Base-by-base conservation (phyloP, 2,329 filamentous ascomycete species). In the Pseudogymnoascus sp. region DNA sequence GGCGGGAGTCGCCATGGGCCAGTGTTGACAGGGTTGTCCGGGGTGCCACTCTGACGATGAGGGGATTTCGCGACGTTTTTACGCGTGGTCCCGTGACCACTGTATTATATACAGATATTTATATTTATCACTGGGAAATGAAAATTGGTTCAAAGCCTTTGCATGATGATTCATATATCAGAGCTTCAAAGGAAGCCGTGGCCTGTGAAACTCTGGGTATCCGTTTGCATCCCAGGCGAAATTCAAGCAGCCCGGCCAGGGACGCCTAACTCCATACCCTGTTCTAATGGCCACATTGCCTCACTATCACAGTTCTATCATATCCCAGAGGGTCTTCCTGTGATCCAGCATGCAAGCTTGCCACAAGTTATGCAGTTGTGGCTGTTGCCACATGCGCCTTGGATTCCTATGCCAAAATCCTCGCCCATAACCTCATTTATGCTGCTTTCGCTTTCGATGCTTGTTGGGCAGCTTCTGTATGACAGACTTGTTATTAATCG, bases 401-500 rank as follows among this genome's bases (percentile, higher is more conserved):
- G 34, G 28, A 19, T 57, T 31, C 48, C 25, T 34, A 13, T 34
- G n/a, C 48, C 48, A 19, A 54, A 57, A 34, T 25, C 11, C 34
- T 61, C 31, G 19, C 23, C 60, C 34, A n/a, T 36, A n/a, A 25
- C n/a, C 16, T 39, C 19, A 6, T 28, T 23, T 61, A 61, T 43
- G 60, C 34, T 11, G 60, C 60, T 34, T 79, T 79, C 62, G 76
- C 77, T 69, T 81, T 82, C 61, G 76, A 75, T 39, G 77, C 79
- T 69, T 81, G 79, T 67, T 81, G 79, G 57, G 79, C 78, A 62
- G 80, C 80, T 70, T 81, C 80, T 78, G 70, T 70, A 64, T 67
- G 67, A 36, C 67, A 70, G 62, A 71, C 71, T 71, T 64, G 60
- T 45, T 51, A 63, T 69, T 64, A 71, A 65, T 51, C 39, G 13